Evolutionary conservation across 2,329 filamentous ascomycete genomes (phyloP).

Genomic region (Falciphora oryzae): DNA sequence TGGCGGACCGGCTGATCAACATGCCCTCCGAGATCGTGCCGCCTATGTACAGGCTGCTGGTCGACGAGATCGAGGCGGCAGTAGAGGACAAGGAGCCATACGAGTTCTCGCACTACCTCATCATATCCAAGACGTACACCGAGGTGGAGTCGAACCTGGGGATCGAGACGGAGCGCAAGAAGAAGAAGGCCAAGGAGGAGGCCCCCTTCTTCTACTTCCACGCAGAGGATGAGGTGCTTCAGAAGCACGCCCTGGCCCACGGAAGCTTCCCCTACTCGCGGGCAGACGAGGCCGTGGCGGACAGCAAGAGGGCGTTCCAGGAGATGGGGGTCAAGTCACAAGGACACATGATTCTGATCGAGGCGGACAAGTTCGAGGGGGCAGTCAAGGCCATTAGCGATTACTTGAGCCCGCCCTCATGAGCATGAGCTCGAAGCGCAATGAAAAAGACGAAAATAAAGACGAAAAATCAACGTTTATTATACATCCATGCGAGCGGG

Average conservation of each 20-base stretch:
- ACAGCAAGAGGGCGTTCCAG: conserved; percentile 92
- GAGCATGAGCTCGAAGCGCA: conserved; percentile 11
- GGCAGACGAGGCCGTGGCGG: conserved; percentile 72
- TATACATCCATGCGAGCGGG: neutral
- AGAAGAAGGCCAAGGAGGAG: conserved; percentile 53
- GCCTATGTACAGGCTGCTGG: conserved; percentile 90
- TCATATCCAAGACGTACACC: conserved; percentile 86
- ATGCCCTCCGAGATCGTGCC: conserved; percentile 91
- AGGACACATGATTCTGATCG: conserved; percentile 82
- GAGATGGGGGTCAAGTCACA: conserved; percentile 82
- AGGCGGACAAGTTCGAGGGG: conserved; percentile 66
- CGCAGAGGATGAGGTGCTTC: conserved; percentile 86
- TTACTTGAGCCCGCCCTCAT: conserved; percentile 55
- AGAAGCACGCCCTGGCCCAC: conserved; percentile 65
- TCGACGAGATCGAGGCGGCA: conserved; percentile 85
- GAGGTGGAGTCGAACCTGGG: conserved; percentile 81
- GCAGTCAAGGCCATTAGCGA: conserved; percentile 72
- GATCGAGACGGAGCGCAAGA: conserved; percentile 62
- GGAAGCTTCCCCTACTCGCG: conserved; percentile 75
- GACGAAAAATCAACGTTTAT: neutral
- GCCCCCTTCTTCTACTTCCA: conserved; percentile 82
- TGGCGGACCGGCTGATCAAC: conserved; percentile 94
- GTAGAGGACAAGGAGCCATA: conserved; percentile 89
- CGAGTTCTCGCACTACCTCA: conserved; percentile 85
- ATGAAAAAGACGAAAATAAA: conserved; percentile 15